phyloP scores from a whole-genome alignment of 805 yeast genomes.

The Cyberlindnera euphorbiae region DNA sequence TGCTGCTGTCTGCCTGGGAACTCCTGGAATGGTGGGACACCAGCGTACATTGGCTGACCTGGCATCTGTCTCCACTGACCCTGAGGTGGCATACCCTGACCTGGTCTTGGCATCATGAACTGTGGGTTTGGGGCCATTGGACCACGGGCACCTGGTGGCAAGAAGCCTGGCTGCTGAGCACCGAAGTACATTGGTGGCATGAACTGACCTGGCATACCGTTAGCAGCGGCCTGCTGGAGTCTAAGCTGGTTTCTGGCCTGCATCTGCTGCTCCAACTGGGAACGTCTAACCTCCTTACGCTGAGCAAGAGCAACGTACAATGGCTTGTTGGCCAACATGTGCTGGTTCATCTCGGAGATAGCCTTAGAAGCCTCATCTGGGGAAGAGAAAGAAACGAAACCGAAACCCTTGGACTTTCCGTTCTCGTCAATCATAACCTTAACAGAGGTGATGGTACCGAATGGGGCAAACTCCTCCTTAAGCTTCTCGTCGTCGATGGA shows the following conservation, averaged over 20 bases:
- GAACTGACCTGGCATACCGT: conserved; percentile 83
- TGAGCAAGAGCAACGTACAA: conserved; percentile 98
- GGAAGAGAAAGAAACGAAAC: conserved; percentile 94
- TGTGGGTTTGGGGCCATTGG: conserved; percentile 81
- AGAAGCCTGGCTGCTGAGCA: conserved; percentile 62
- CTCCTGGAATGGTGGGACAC: conserved; percentile 69
- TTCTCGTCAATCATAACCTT: conserved; percentile 93
- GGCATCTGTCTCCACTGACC: conserved; percentile 67
- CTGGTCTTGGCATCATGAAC: conserved; percentile 69
- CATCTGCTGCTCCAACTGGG: conserved; percentile 95
- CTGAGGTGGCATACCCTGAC: conserved; percentile 42
- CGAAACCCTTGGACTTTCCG: conserved; percentile 97
- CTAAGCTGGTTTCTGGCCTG: conserved; percentile 98
- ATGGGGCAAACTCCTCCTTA: conserved; percentile 87
- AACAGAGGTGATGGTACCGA: conserved; percentile 93
- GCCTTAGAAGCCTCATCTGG: conserved; percentile 99
- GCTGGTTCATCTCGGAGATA: conserved; percentile 96
- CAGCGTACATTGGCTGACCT: conserved; percentile 81
- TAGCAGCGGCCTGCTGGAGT: conserved; percentile 93
- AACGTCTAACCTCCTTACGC: conserved; percentile 95
- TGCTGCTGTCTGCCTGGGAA: conserved; percentile 48
- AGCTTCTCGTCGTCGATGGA: conserved; percentile 85
- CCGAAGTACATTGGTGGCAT: conserved; percentile 73
- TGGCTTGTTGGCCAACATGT: conserved; percentile 92
- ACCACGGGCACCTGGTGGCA: conserved; percentile 81